Evolutionary conservation across 345 rosid genomes (phyloP).

Genomic region (Citrus hindsii): DNA sequence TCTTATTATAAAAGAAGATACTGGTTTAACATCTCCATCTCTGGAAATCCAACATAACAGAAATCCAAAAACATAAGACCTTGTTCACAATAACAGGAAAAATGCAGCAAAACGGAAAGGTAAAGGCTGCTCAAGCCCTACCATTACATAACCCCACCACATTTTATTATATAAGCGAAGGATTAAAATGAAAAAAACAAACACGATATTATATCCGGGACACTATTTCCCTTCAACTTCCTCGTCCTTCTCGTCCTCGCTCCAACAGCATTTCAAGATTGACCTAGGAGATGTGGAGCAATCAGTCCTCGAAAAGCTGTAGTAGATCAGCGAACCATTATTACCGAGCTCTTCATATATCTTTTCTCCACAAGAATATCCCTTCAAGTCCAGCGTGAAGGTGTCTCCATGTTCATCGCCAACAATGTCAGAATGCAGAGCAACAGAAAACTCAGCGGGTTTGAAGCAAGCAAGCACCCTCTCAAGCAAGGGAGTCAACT

Average conservation of each 20-base stretch:
- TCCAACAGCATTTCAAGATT: conserved; percentile 50
- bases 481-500: conserved; percentile 43
- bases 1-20: neutral
- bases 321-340: conserved; percentile 42
- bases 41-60: neutral
- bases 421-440: conserved; percentile 45
- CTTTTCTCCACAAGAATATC: conserved; percentile 40
- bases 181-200: neutral
- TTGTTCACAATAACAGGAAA: neutral
- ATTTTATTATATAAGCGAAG: neutral
- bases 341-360: conserved; percentile 39
- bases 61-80: neutral
- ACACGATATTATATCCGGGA: neutral
- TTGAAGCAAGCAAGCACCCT: conserved; percentile 81
- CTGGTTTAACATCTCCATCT: neutral
- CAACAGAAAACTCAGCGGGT: conserved; percentile 71
- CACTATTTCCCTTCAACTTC: conserved; percentile 24
- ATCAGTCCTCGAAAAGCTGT: conserved; percentile 34
- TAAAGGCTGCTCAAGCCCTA: neutral
- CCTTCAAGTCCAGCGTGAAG: conserved; percentile 38
- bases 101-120: neutral
- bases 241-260: conserved; percentile 49
- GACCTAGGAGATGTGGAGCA: conserved; percentile 49
- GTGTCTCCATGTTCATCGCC: conserved; percentile 25
- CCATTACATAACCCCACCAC: conserved; percentile 13